A percentile compares a stretch with the other conserved stretches of the same genome.
These are phyloP conservation scores for Sistotremastrum niveocremeum DNA, from an alignment of 768 basidiomycete genomes.

Conservation along the genomic window DNA sequence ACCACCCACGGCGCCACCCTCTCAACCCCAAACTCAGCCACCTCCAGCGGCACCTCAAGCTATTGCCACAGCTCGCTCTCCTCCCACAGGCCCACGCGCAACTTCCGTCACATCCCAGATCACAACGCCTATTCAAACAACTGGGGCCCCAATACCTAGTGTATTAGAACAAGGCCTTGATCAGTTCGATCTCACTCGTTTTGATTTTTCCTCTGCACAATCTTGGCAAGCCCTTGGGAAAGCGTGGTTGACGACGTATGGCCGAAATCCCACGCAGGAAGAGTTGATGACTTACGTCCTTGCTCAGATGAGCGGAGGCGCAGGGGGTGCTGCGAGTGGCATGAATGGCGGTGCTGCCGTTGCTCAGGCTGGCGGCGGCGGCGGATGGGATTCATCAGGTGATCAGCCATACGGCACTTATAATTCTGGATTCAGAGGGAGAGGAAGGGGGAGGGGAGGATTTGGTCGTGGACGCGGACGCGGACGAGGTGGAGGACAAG, in stretches of 20 bases:
- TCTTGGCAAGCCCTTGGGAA: slow-evolving; percentile 75
- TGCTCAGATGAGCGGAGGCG: slow-evolving; percentile 21
- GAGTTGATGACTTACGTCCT: slow-evolving; percentile 61
- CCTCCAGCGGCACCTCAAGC: background rate
- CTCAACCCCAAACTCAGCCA: background rate
- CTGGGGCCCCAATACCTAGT: slow-evolving; percentile 2
- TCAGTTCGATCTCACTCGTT: slow-evolving; percentile 53
- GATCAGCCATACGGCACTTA: background rate
- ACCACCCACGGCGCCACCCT: background rate
- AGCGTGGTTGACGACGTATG: slow-evolving; percentile 62
- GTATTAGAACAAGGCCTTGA: slow-evolving; percentile 36
- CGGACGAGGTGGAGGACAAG: slow-evolving; percentile 21
- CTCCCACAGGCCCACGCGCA: slow-evolving; percentile 14
- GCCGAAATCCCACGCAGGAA: slow-evolving; percentile 55
- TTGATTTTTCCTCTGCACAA: slow-evolving; percentile 58
- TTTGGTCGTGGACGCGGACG: slow-evolving; percentile 20
- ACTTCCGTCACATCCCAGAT: slow-evolving; percentile 13
- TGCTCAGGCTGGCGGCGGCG: background rate
- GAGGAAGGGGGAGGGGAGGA: slow-evolving; percentile 2
- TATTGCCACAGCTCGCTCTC: slow-evolving; percentile 16
- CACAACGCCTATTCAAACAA: slow-evolving; percentile 22
- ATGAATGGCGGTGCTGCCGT: slow-evolving; percentile 2
- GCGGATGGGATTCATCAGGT: no score
- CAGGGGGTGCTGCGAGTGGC: slow-evolving; percentile 9
- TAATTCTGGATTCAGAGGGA: background rate